Conservation (phyloP, 441 rosid species). For the Erysimum cheiri region DNA sequence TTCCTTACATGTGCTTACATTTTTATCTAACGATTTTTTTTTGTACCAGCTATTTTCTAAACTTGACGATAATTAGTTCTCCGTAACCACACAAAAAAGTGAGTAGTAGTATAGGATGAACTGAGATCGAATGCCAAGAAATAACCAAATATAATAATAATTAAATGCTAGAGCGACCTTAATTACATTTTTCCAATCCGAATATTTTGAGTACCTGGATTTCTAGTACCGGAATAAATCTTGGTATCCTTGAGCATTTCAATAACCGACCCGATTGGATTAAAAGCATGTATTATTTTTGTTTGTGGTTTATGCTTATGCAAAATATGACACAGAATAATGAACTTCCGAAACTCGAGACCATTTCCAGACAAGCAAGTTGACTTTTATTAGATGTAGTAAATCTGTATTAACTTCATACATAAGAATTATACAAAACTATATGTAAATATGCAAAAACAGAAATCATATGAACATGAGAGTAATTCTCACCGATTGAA, state of each 20-base stretch:
- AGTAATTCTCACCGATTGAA: constrained; percentile 3
- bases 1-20: constrained; percentile 3
- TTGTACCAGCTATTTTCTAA: background rate
- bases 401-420: background rate
- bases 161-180: background rate
- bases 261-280: background rate
- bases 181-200: background rate
- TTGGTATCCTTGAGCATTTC: background rate
- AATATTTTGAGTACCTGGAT: background rate
- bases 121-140: background rate
- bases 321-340: background rate
- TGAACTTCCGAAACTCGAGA: constrained; percentile 1
- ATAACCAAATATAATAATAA: background rate
- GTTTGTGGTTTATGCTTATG: constrained; percentile 1
- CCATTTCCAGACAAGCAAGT: too few relatives aligned
- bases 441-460: background rate
- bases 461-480: constrained; percentile 9
- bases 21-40: background rate
- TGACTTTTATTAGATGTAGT: constrained; percentile 29
- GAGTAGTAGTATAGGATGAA: background rate
- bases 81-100: background rate
- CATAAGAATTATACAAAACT: background rate
- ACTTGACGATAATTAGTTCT: background rate
- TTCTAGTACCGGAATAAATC: background rate
- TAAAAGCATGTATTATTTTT: background rate